Evolutionary conservation across 805 yeast genomes (phyloP).

Genomic region (Candida cerambycidarum): DNA sequence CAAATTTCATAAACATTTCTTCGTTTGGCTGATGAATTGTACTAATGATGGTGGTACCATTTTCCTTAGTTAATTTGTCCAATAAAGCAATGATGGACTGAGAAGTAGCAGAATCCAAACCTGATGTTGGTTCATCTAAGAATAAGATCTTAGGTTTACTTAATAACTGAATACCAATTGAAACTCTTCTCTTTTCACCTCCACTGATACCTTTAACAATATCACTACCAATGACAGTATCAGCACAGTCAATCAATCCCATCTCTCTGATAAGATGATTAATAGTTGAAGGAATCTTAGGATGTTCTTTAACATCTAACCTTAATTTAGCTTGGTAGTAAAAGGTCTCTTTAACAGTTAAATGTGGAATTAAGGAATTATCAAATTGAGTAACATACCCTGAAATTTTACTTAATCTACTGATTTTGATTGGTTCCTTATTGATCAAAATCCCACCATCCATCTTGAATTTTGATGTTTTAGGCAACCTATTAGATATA

Average conservation of each 20-base stretch:
- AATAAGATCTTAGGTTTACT: constrained; percentile 70
- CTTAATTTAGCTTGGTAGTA: constrained; percentile 70
- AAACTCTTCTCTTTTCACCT: constrained; percentile 74
- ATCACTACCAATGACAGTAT: constrained; percentile 52
- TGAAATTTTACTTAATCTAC: constrained; percentile 38
- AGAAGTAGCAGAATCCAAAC: constrained; percentile 79
- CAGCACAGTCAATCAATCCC: constrained; percentile 75
- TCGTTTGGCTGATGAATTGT: constrained; percentile 86
- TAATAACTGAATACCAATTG: constrained; percentile 76
- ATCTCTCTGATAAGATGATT: constrained; percentile 59
- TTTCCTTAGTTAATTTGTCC: constrained; percentile 51
- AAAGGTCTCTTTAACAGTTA: constrained; percentile 79
- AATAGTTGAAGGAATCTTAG: constrained; percentile 48
- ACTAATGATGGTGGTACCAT: constrained; percentile 64
- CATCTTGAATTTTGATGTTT: constrained; percentile 17
- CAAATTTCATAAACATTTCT: constrained; percentile 63
- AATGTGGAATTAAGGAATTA: constrained; percentile 62
- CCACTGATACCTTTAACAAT: constrained; percentile 42
- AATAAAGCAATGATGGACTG: constrained; percentile 63
- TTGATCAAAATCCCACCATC: constrained; percentile 30
- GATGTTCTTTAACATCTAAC: constrained; percentile 43
- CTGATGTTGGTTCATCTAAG: constrained; percentile 88
- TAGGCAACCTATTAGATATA: constrained; percentile 50
- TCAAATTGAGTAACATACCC: constrained; percentile 86
- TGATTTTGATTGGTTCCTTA: constrained; percentile 22